Conservation (phyloP, 495 filamentous ascomycete genomes). For the Margaritispora aquatica region DNA sequence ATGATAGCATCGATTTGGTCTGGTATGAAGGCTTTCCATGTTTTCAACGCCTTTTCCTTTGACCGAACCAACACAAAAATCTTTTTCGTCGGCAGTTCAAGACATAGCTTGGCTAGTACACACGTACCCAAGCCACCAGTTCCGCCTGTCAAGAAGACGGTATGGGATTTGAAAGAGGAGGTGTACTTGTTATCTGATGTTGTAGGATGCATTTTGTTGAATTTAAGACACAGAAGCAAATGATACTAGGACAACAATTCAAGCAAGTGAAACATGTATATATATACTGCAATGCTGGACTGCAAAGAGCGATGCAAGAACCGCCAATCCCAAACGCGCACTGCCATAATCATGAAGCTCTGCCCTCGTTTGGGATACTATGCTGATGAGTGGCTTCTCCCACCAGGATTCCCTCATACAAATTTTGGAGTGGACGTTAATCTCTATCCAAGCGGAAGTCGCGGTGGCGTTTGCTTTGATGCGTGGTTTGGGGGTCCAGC, state of each 20-base stretch:
- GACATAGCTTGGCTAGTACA: constrained; percentile 9
- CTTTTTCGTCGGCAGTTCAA: constrained; percentile 5
- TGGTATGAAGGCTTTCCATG: constrained; percentile 11
- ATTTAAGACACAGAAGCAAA: not conserved
- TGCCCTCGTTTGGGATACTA: no score
- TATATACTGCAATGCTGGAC: no score
- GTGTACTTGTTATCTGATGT: not conserved
- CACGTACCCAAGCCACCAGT: constrained; percentile 19
- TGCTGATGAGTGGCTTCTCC: no score
- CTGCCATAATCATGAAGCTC: no score
- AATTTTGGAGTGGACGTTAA: not conserved
- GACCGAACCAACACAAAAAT: constrained; percentile 5
- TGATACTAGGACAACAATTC: no score
- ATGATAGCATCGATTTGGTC: constrained; percentile 1
- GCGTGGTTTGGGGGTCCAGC: not conserved
- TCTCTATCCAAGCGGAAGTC: not conserved
- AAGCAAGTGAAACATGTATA: no score
- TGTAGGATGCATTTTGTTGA: not conserved
- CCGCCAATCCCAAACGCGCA: no score
- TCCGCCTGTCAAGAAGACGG: constrained; percentile 16
- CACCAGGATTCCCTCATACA: no score
- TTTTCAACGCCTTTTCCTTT: not conserved
- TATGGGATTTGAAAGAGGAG: constrained; percentile 12
- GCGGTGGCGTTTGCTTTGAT: not conserved
- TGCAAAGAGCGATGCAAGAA: no score